Percentiles rank a stretch among this genome's conserved stretches.
These are phyloP conservation scores for Yamadazyma sp. DNA, from an alignment of 805 yeast species.

Conservation along the genomic window DNA sequence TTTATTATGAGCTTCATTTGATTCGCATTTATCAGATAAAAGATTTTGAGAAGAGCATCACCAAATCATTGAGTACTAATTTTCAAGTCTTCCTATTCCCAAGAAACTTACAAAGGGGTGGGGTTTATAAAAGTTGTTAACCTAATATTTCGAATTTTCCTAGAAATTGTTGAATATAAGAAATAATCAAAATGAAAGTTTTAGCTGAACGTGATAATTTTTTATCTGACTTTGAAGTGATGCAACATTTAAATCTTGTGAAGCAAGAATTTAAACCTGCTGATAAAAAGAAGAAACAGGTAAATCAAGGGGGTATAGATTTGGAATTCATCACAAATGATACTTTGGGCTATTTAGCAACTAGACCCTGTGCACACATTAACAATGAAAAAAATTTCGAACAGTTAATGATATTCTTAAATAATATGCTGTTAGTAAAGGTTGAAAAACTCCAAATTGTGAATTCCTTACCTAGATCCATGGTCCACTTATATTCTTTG, in stretches of 20 bases:
- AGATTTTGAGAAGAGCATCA: neutral
- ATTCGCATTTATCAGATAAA: neutral
- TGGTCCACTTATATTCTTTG: slow-evolving; percentile 75
- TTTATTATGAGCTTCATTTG: slow-evolving; percentile 3
- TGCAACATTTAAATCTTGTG: slow-evolving; percentile 45
- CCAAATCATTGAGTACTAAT: too few species aligned
- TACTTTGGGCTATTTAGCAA: slow-evolving; percentile 37
- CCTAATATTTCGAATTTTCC: too few species aligned
- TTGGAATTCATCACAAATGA: slow-evolving; percentile 51
- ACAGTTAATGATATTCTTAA: slow-evolving; percentile 45
- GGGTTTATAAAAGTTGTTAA: too few species aligned
- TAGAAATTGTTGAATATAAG: too few species aligned
- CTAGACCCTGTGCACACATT: slow-evolving; percentile 23
- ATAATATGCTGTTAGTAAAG: slow-evolving; percentile 61
- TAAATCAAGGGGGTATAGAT: slow-evolving; percentile 41
- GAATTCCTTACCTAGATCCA: slow-evolving; percentile 72
- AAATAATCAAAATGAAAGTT: slow-evolving; percentile 47
- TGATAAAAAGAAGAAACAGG: slow-evolving; percentile 26
- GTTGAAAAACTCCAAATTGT: slow-evolving; percentile 82
- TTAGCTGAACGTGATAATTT: slow-evolving; percentile 52
- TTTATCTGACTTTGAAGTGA: slow-evolving; percentile 65
- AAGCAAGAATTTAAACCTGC: slow-evolving; percentile 16
- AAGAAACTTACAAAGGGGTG: too few species aligned
- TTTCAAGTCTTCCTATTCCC: too few species aligned
- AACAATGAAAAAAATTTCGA: slow-evolving; percentile 20